Conservation (phyloP, 2,329 filamentous ascomycete genomes). For the Pseudocercospora cruenta region DNA sequence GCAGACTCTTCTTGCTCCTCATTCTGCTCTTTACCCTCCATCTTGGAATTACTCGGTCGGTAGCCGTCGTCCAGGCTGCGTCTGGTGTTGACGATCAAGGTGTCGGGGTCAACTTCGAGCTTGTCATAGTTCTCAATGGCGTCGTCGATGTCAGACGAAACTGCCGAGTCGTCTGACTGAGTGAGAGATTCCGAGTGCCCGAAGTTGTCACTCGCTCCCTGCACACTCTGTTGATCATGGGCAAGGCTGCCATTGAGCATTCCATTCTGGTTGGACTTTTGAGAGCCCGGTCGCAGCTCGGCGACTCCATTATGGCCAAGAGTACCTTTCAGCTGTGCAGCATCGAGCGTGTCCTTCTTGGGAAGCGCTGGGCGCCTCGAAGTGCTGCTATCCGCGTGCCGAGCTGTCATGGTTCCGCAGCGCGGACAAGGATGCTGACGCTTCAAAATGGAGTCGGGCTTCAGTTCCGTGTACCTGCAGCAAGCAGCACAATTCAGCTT, state of each 20-base stretch:
- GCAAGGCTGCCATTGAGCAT: conserved; percentile 9
- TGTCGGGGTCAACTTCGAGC: conserved; percentile 42
- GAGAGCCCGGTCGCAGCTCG: conserved; percentile 19
- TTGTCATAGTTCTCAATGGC: conserved; percentile 49
- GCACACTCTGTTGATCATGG: not conserved
- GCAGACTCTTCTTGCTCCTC: not conserved
- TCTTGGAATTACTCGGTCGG: conserved; percentile 21
- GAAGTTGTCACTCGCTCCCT: conserved; percentile 2
- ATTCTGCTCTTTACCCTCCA: conserved; percentile 9
- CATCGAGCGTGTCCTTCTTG: conserved; percentile 29
- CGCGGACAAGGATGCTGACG: conserved; percentile 1
- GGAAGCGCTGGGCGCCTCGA: not conserved
- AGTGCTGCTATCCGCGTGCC: not conserved
- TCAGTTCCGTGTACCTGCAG: conserved; percentile 4
- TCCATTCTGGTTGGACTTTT: conserved; percentile 3
- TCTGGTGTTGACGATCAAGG: conserved; percentile 41
- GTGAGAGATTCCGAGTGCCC: conserved; percentile 1
- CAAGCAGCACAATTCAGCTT: not conserved
- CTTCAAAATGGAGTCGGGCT: not conserved
- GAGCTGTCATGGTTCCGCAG: not conserved
- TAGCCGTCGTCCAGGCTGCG: conserved; percentile 31
- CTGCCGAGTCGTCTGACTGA: conserved; percentile 6
- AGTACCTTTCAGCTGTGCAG: conserved; percentile 27
- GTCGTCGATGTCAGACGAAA: conserved; percentile 31
- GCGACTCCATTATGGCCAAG: conserved; percentile 27